Evolutionary conservation across 768 basidiomycete species (phyloP).

Genomic region (Rossbeevera mucosa): DNA sequence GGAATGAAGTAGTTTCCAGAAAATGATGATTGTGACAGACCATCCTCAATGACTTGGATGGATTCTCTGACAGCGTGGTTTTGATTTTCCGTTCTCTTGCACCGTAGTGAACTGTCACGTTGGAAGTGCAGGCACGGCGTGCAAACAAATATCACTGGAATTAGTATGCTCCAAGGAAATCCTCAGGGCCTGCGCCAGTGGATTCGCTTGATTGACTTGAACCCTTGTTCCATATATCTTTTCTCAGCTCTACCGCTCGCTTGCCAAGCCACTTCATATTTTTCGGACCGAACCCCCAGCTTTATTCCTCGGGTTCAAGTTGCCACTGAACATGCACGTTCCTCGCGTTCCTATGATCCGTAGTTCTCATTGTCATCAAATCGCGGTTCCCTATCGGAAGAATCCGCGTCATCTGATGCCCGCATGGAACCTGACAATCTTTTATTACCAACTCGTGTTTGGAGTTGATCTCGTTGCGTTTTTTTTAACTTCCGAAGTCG

Average conservation of each 20-base stretch:
- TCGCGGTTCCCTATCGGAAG: neutral
- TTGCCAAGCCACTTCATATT: neutral
- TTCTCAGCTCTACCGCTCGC: neutral
- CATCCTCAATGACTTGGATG: no score
- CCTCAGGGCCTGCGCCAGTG: neutral
- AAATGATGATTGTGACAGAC: neutral
- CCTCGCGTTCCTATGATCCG: neutral
- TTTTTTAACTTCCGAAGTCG: neutral
- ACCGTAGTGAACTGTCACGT: neutral
- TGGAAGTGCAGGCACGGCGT: neutral
- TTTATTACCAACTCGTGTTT: neutral
- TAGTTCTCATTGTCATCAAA: neutral
- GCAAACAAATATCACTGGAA: neutral
- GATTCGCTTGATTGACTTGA: neutral
- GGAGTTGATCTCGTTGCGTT: neutral
- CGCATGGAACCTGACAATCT: neutral
- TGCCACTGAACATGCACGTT: neutral
- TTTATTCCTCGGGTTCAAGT: neutral
- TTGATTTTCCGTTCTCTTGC: neutral
- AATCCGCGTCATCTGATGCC: neutral
- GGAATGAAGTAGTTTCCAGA: neutral
- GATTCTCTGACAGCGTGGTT: neutral
- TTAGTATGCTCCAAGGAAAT: neutral
- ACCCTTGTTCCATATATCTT: neutral
- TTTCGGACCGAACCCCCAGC: neutral